Evolutionary conservation across 2,329 filamentous ascomycete genomes (phyloP), one percentile per base, ranked within the genome.

Genomic region (Penicillium griseofulvum): DNA sequence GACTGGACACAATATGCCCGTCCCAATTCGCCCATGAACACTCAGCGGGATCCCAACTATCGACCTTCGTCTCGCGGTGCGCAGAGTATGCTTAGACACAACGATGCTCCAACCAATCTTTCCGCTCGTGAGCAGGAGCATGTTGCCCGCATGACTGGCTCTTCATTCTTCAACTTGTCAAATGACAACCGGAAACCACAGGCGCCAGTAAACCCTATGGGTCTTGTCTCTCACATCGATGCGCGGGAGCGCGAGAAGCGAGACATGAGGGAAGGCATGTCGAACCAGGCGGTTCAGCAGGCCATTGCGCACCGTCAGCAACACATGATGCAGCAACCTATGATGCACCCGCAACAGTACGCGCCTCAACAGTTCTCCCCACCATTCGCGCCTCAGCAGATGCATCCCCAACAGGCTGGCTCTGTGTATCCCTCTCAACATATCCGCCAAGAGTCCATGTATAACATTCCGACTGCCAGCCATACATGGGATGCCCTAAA

Each of bases 121-220:
- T 91, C 89, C 19, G 91, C 91, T 17, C 85, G 88, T 16, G 91
- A 96, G 72, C 91, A 95, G 70, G 90, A 95, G 73, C 88, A 95
- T 63, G 83, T 96, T n/a, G 89, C 91, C 10, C 85, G 89, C 36
- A 80, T 90, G 63, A 96, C 91, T 0, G 89, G 89, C 1, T 86
- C 85, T 0, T 89, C 91, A 0, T 78, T 96, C 47, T 83, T 95
- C 64, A 85, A 83, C 55, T 78, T 95, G 69, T 82, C 81, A 5
- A 73, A 69, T 36, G 81, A 81, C 47, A 79, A 80, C 48, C 77
- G 78, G 59, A 81, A 80, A 56, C 74, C 76, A 41, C 77, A 78
- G 51, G 74, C 79, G 70, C 81, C 68, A 16, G 69, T 75, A 39
- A 69, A 72, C 31, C 83, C 83, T 0, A 76, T 77, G 22, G 87